Conservation (phyloP, 495 filamentous ascomycete species). For the Neurospora tetraspora region DNA sequence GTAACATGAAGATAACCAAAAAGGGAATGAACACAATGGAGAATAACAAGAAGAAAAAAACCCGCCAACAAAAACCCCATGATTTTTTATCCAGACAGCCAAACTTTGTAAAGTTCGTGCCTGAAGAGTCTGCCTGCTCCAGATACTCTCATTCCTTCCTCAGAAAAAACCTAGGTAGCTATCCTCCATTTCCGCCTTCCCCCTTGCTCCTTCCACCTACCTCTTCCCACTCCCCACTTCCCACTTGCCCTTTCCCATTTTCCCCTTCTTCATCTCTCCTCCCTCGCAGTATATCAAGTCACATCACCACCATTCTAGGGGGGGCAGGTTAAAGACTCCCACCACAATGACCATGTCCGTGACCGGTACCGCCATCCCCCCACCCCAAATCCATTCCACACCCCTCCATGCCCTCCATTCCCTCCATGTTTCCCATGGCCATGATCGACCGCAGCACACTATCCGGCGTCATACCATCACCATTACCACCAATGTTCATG, state of each 20-base stretch:
- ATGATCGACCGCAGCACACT: constrained; percentile 41
- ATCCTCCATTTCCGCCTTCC: too few relatives aligned
- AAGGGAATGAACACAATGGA: neutral
- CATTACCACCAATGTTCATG: constrained; percentile 17
- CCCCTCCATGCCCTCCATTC: constrained; percentile 19
- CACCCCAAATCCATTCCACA: neutral
- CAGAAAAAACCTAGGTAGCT: too few relatives aligned
- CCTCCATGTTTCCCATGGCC: constrained; percentile 34
- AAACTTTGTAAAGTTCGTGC: too few relatives aligned
- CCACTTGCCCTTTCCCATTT: too few relatives aligned
- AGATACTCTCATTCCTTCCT: neutral
- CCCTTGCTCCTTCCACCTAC: neutral
- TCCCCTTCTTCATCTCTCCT: neutral
- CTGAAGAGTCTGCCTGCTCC: neutral
- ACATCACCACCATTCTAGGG: too few relatives aligned
- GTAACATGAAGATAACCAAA: neutral
- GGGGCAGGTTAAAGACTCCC: neutral
- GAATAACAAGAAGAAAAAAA: neutral
- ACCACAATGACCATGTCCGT: neutral
- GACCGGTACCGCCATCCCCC: neutral
- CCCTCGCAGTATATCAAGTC: neutral
- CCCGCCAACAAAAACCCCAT: neutral
- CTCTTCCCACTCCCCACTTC: neutral
- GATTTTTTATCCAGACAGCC: neutral
- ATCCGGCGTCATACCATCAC: constrained; percentile 38